These are phyloP conservation scores for Arthroderma sp. DNA, from an alignment of 2,329 filamentous ascomycete genomes.

Conservation along the genomic window DNA sequence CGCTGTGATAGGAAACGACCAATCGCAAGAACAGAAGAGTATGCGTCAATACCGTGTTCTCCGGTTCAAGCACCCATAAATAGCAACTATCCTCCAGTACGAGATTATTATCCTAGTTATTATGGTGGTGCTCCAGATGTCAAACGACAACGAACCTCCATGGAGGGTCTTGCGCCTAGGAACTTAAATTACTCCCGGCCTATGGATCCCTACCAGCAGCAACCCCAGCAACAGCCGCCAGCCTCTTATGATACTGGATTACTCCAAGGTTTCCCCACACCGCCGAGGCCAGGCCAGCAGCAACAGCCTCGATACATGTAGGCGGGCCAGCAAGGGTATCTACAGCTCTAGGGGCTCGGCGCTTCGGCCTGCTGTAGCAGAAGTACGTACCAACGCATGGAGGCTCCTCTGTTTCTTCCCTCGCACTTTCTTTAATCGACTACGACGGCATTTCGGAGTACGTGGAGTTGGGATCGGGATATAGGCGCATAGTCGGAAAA, in stretches of 20 bases:
- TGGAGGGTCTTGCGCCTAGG: constrained; percentile 22
- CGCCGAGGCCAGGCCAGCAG: constrained; percentile 20
- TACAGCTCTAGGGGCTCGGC: constrained; percentile 21
- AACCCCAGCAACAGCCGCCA: constrained; percentile 8
- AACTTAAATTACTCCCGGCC: constrained; percentile 24
- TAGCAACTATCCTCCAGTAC: constrained; percentile 22
- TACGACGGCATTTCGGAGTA: no score
- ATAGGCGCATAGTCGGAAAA: no score
- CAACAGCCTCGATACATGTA: constrained; percentile 23
- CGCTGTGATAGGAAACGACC: constrained; percentile 23
- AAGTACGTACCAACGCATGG: no score
- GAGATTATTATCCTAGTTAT: constrained; percentile 18
- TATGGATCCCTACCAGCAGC: constrained; percentile 25
- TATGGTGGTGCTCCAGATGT: constrained; percentile 22
- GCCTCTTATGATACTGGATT: background rate
- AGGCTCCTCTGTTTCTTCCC: no score
- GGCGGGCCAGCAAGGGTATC: constrained; percentile 23
- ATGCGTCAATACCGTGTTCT: constrained; percentile 23
- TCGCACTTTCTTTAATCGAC: no score
- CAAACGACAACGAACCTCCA: constrained; percentile 28
- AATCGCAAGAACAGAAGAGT: constrained; percentile 27
- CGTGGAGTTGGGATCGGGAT: no score
- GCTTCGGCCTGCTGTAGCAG: constrained; percentile 20
- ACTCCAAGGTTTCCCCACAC: background rate
- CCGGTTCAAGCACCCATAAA: constrained; percentile 19